Base-by-base conservation (phyloP, 2,329 filamentous ascomycete genomes). In the Cordyceps cicadae region DNA sequence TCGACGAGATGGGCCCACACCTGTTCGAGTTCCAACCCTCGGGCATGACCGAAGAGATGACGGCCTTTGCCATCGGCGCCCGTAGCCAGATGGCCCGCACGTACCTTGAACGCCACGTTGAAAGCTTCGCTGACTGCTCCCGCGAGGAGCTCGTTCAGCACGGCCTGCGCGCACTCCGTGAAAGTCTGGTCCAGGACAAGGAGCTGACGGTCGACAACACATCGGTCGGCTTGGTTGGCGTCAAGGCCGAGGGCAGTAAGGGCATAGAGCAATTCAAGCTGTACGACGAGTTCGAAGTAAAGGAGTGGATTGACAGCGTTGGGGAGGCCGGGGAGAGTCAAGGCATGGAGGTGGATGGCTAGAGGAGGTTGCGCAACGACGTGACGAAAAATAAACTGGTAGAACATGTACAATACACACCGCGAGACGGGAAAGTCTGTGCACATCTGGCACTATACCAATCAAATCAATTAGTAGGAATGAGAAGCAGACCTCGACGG, bases 11-110 rank as follows among this genome's bases (percentile, higher is more conserved):
- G 54, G 94, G 94, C 32, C 92, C 94, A 45, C 94, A 99, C 78
- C 84, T 99, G 64, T 99, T 96, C 77, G 94, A 99, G 77, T 99
- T 99, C 82, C 93, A 97, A 78, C 94, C 94, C 12, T 90, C 86
- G 59, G 94, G 94, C 53, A 88, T 97, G 82, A 97, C 92, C 69
- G 90, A 97, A 72, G 94, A 99, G 83, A 97, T 97, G 91, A 75
- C 89, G 54, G 94, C 94, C 26, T 97, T 93, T 72, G 93, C 92
- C 62, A 99, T 99, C 73, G 94, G 94, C 58, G 94, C 94, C 53
- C 84, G 94, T 68, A 94, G 89, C 74, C 94, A 99, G 80, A 97
- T 97, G 91, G 94, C 94, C 26, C 82, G 94, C 71, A 99, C 94
- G 64, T 99, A 99, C 76, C 81, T 99, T 60, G 94, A 99, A 83